phyloP scores from a whole-genome alignment of 2,329 filamentous ascomycete genomes.

The Massarina eburnea region DNA sequence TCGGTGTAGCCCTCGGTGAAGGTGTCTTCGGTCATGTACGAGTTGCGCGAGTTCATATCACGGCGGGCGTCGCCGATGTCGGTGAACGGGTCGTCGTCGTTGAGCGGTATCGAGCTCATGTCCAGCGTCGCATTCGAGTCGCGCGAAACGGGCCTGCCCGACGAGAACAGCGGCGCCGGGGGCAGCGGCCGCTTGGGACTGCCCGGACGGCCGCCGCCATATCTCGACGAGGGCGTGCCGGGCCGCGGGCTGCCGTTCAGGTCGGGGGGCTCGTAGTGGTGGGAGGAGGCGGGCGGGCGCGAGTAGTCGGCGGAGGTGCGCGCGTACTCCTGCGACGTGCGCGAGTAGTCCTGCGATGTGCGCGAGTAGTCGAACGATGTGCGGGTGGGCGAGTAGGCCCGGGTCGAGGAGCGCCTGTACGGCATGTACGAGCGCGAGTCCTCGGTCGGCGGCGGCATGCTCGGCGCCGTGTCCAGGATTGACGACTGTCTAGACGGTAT shows the following conservation, averaged over 20 bases:
- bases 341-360: no score
- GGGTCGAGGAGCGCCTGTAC: constrained; percentile 49
- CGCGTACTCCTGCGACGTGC: no score
- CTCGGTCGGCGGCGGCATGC: constrained; percentile 58
- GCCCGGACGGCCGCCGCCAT: constrained; percentile 75
- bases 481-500: constrained; percentile 53
- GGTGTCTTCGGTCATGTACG: constrained; percentile 63
- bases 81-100: constrained; percentile 70
- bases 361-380: constrained; percentile 65
- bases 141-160: constrained; percentile 49
- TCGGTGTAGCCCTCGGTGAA: constrained; percentile 55
- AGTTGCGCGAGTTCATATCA: constrained; percentile 63
- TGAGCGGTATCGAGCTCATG: constrained; percentile 71
- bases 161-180: constrained; percentile 80
- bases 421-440: constrained; percentile 66
- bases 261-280: constrained; percentile 82
- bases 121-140: constrained; percentile 54
- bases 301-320: constrained; percentile 65
- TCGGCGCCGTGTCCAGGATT: constrained; percentile 53
- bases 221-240: constrained; percentile 85
- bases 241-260: constrained; percentile 88
- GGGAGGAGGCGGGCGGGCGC: constrained; percentile 69
- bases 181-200: constrained; percentile 86
- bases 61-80: constrained; percentile 60
- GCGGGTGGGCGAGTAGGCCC: constrained; percentile 58